phyloP scores from a whole-genome alignment of 2,329 filamentous ascomycete genomes.

The Claviceps sp. region DNA sequence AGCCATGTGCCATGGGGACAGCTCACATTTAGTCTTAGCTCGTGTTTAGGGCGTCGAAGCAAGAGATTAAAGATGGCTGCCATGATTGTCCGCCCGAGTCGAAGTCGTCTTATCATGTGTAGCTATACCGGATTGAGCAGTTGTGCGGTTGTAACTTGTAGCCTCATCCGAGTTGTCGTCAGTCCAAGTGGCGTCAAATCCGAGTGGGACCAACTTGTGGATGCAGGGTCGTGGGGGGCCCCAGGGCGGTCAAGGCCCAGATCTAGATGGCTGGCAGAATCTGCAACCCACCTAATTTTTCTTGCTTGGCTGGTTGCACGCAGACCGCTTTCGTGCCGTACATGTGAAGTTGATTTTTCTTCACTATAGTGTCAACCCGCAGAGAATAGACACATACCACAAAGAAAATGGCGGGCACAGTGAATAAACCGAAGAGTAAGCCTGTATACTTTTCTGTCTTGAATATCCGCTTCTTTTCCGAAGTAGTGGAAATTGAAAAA shows the following conservation, averaged over 20 bases:
- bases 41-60: too few species aligned
- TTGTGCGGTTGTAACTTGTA: too few species aligned
- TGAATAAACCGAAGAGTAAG: conserved; percentile 42
- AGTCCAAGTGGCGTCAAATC: too few species aligned
- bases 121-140: too few species aligned
- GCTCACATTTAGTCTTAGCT: too few species aligned
- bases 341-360: not conserved
- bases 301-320: conserved; percentile 5
- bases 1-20: too few species aligned
- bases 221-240: not conserved
- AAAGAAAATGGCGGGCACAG: conserved; percentile 35
- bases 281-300: conserved; percentile 26
- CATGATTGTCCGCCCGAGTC: too few species aligned
- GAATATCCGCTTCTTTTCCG: not conserved
- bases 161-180: too few species aligned
- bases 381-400: not conserved
- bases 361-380: not conserved
- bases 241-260: conserved; percentile 16
- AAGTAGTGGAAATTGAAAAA: not conserved
- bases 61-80: too few species aligned
- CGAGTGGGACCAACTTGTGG: too few species aligned
- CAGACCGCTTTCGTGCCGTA: not conserved
- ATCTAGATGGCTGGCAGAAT: conserved; percentile 20
- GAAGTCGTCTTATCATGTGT: too few species aligned
- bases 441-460: not conserved